A percentile compares a stretch with the other conserved stretches of the same genome.
Conservation (phyloP, 768 basidiomycete species). For the Suillus spraguei region DNA sequence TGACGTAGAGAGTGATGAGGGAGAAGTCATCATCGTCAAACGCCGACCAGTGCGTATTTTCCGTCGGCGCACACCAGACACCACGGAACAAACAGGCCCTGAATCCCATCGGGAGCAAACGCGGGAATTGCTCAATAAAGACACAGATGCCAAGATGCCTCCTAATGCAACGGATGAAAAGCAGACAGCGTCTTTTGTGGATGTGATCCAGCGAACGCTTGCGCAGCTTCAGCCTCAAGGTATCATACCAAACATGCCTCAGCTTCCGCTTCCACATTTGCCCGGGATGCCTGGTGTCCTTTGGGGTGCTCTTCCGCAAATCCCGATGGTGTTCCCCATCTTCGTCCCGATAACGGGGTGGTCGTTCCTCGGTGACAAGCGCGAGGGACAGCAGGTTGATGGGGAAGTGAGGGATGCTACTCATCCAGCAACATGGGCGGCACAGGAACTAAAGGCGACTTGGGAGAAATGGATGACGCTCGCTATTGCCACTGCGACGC, state of each 20-base stretch:
- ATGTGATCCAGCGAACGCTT: slow-evolving; percentile 76
- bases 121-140: slow-evolving; percentile 10
- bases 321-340: slow-evolving; percentile 80
- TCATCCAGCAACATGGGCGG: slow-evolving; percentile 42
- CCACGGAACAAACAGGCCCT: slow-evolving; percentile 17
- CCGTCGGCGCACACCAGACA: slow-evolving; percentile 32
- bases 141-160: slow-evolving; percentile 26
- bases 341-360: slow-evolving; percentile 69
- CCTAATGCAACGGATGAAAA: slow-evolving; percentile 34
- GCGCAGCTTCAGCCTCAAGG: slow-evolving; percentile 59
- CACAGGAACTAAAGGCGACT: slow-evolving; percentile 66
- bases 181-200: slow-evolving; percentile 55
- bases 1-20: slow-evolving; percentile 70
- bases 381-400: slow-evolving; percentile 35
- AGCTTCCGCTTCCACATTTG: slow-evolving; percentile 55
- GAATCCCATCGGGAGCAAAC: slow-evolving; percentile 2
- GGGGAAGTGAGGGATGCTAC: slow-evolving; percentile 37
- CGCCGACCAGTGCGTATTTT: slow-evolving; percentile 37
- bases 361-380: slow-evolving; percentile 60
- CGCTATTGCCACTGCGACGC: slow-evolving; percentile 50
- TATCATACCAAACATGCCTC: slow-evolving; percentile 55
- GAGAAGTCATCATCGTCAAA: slow-evolving; percentile 34
- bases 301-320: slow-evolving; percentile 64
- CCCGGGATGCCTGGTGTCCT: slow-evolving; percentile 67
- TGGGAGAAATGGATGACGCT: slow-evolving; percentile 80